Conservation (phyloP, 495 filamentous ascomycete species). For the Neurospora tetraspora region DNA sequence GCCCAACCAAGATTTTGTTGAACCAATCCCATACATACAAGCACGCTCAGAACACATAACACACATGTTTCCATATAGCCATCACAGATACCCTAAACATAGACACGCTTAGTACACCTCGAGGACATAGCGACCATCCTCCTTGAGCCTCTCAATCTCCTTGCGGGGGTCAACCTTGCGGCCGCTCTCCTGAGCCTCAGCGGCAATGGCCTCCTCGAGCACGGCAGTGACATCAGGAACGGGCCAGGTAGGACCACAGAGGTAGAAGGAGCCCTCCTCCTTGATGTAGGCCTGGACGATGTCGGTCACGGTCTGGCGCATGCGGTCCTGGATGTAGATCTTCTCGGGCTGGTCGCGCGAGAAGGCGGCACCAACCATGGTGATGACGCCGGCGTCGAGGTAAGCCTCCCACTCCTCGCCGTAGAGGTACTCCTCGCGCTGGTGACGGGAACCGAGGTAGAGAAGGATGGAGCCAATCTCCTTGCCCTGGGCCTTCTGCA, state of each 20-base stretch:
- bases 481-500: conserved; percentile 91
- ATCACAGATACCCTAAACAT: neutral
- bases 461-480: conserved; percentile 87
- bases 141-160: conserved; percentile 96
- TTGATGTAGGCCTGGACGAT: conserved; percentile 83
- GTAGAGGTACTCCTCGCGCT: conserved; percentile 97
- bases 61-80: neutral
- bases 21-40: neutral
- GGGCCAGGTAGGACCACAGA: conserved; percentile 97
- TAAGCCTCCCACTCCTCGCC: conserved; percentile 99
- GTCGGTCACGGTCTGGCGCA: conserved; percentile 79
- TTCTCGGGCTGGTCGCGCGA: conserved; percentile 94
- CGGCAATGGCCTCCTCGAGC: conserved; percentile 80
- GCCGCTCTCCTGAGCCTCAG: conserved; percentile 55
- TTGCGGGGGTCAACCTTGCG: conserved; percentile 81
- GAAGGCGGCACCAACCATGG: conserved; percentile 87
- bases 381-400: conserved; percentile 88
- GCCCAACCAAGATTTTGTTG: neutral
- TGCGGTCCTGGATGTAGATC: conserved; percentile 98
- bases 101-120: conserved; percentile 68
- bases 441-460: conserved; percentile 94
- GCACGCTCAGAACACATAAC: neutral
- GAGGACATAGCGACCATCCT: conserved; percentile 83
- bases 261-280: conserved; percentile 86
- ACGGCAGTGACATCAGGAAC: conserved; percentile 97